phyloP scores from a whole-genome alignment of 2,329 filamentous ascomycete species.

The Ophiosphaerella korrae region DNA sequence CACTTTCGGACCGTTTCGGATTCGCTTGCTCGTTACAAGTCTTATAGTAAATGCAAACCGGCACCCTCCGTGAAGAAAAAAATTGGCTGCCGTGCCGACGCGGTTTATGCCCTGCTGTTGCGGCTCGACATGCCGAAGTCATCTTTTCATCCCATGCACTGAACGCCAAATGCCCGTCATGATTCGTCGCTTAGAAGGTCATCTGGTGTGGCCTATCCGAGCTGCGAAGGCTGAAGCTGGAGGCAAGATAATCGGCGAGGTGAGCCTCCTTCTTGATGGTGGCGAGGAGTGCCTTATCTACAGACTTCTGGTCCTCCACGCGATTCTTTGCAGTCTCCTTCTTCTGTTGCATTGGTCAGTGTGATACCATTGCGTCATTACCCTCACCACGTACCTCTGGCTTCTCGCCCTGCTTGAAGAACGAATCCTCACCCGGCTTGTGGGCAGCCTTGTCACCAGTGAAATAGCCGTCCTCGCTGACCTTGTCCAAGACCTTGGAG shows the following conservation, averaged over 20 bases:
- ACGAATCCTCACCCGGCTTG: conserved; percentile 96
- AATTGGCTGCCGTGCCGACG: conserved; percentile 41
- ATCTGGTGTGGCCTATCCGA: conserved; percentile 99
- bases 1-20: conserved; percentile 49
- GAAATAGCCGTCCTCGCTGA: conserved; percentile 86
- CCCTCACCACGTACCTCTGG: conserved; percentile 72
- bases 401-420: conserved; percentile 99
- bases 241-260: conserved; percentile 90
- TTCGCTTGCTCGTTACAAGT: conserved; percentile 49
- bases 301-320: conserved; percentile 95
- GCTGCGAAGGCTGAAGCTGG: conserved; percentile 98
- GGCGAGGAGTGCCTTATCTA: conserved; percentile 94
- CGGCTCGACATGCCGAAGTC: conserved; percentile 48
- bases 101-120: conserved; percentile 45
- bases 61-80: conserved; percentile 47
- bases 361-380: background rate
- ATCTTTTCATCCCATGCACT: conserved; percentile 49
- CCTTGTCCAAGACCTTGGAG: conserved; percentile 73
- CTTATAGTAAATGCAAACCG: conserved; percentile 48
- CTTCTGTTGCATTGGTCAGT: conserved; percentile 67
- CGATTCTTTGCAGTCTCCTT: conserved; percentile 92
- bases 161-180: conserved; percentile 46
- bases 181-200: conserved; percentile 76
- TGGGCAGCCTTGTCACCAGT: conserved; percentile 91
- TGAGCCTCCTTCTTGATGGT: conserved; percentile 98